Conservation (phyloP, 2,329 filamentous ascomycete species). For the Neonectria neomacrospora region DNA sequence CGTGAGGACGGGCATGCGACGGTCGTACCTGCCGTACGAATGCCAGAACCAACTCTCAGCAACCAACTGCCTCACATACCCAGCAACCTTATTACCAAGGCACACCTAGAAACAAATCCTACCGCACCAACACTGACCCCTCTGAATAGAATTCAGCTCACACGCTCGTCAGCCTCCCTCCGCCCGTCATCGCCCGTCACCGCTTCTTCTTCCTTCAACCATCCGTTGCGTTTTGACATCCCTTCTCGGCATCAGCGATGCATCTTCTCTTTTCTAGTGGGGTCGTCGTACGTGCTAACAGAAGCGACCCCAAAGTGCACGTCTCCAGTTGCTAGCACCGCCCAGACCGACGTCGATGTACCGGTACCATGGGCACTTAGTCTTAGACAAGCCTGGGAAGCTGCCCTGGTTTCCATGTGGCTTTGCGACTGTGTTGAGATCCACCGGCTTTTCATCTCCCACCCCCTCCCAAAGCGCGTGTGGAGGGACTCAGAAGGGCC, state of each 20-base stretch:
- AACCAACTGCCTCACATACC: constrained; percentile 4
- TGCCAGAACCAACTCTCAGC: constrained; percentile 1
- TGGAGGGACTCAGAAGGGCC: constrained; percentile 8
- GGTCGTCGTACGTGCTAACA: constrained; percentile 5
- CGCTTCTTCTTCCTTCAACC: constrained; percentile 19
- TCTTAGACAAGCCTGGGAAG: constrained; percentile 15
- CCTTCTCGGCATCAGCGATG: constrained; percentile 25
- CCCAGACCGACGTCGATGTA: neutral
- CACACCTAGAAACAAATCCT: constrained; percentile 2
- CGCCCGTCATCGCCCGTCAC: constrained; percentile 19
- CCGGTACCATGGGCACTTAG: neutral
- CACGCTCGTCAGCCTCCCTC: neutral
- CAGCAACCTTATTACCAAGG: constrained; percentile 5
- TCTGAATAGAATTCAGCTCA: constrained; percentile 3
- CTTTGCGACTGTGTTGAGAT: constrained; percentile 21
- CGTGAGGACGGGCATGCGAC: neutral
- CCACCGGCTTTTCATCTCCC: constrained; percentile 23
- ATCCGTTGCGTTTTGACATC: constrained; percentile 16
- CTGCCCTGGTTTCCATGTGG: constrained; percentile 27
- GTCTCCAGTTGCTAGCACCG: constrained; percentile 1
- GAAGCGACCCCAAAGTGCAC: neutral
- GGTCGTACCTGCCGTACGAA: neutral
- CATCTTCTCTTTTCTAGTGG: constrained; percentile 18
- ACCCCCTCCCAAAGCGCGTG: constrained; percentile 7
- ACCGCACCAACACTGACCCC: constrained; percentile 4